These are phyloP conservation scores for Aurantiochytrium sp. DNA, from an alignment of 108 stramenopile species.

Conservation along the genomic window DNA sequence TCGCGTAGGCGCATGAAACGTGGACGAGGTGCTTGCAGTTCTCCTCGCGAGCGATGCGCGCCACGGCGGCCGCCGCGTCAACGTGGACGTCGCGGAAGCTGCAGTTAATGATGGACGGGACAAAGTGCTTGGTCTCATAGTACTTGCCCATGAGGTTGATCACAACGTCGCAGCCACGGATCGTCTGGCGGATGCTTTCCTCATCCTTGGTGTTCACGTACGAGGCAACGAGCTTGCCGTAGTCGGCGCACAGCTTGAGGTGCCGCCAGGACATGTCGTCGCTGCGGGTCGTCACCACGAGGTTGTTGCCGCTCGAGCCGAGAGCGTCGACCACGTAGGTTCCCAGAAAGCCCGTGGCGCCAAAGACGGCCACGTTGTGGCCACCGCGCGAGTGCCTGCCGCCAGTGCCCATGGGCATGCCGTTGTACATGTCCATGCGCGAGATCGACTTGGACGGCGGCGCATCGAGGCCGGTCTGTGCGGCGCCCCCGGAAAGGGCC, in stretches of 20 bases:
- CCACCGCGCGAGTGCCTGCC: conserved; percentile 55
- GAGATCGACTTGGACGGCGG: neutral
- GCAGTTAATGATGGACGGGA: conserved; percentile 54
- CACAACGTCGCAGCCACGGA: conserved; percentile 81
- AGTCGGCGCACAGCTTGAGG: conserved; percentile 81
- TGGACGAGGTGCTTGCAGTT: conserved; percentile 86
- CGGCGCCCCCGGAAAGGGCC: neutral
- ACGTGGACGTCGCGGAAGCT: conserved; percentile 82
- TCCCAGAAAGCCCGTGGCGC: conserved; percentile 87
- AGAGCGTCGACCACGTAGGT: conserved; percentile 63
- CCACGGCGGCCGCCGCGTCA: conserved; percentile 74
- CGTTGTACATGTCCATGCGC: neutral
- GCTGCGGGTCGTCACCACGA: conserved; percentile 77
- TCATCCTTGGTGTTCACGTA: conserved; percentile 78
- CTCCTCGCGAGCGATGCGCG: conserved; percentile 76
- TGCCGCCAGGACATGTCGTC: conserved; percentile 85
- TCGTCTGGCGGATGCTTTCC: conserved; percentile 77
- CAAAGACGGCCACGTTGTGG: conserved; percentile 77
- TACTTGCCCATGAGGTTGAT: conserved; percentile 90
- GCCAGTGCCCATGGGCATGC: conserved; percentile 16
- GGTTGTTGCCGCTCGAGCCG: conserved; percentile 42
- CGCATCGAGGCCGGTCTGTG: neutral
- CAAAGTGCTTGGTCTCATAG: conserved; percentile 45
- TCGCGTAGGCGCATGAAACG: conserved; percentile 74
- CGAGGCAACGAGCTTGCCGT: conserved; percentile 74